These are phyloP conservation scores for Populus euphratica DNA, from an alignment of 345 rosid species.

Conservation along the genomic window DNA sequence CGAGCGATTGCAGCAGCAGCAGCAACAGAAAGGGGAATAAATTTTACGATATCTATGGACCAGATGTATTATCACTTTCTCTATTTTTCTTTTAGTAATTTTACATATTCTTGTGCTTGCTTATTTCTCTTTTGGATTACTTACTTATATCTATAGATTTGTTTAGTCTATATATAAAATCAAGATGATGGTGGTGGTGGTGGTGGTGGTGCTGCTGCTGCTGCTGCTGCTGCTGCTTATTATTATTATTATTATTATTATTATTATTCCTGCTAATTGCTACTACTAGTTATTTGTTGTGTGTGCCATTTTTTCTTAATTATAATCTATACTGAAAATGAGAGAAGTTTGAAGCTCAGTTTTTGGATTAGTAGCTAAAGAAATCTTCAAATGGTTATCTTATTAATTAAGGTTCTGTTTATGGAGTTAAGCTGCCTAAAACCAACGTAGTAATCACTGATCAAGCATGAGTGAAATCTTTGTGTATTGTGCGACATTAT, in stretches of 20 bases:
- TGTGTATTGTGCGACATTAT: no score
- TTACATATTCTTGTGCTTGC: neutral
- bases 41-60: constrained; percentile 75
- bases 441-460: no score
- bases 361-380: neutral
- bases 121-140: neutral
- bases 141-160: no score
- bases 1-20: constrained; percentile 12
- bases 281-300: no score
- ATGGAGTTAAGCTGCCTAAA: no score
- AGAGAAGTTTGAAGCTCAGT: neutral
- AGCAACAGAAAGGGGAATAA: constrained; percentile 1
- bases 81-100: neutral
- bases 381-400: no score
- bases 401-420: no score
- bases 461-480: no score
- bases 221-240: no score
- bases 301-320: no score
- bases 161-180: neutral
- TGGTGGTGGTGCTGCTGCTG: no score
- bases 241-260: no score
- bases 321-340: neutral
- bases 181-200: neutral
- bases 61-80: constrained; percentile 36
- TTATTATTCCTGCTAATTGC: neutral